phyloP scores from a whole-genome alignment of 257 asterid species.

The Scutellaria minor region DNA sequence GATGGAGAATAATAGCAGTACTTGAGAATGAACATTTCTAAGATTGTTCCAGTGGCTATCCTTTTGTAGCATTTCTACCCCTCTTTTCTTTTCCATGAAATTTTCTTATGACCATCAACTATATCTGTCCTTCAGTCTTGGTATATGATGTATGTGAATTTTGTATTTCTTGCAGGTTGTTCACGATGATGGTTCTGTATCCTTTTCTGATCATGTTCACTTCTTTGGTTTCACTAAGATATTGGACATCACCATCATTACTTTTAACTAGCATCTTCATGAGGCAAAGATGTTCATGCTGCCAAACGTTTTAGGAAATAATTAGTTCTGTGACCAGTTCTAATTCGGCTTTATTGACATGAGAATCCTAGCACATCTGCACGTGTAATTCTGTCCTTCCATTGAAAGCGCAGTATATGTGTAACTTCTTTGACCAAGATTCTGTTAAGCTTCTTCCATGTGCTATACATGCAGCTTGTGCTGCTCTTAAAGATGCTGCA shows the following conservation, averaged over 20 bases:
- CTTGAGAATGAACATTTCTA: neutral
- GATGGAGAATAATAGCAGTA: neutral
- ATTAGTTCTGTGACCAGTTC: neutral
- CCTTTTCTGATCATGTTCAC: conserved; percentile 48
- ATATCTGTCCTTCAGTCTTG: neutral
- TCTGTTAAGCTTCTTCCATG: conserved; percentile 84
- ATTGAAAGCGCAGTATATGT: conserved; percentile 28
- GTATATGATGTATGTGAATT: conserved; percentile 17
- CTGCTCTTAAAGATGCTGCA: conserved; percentile 94
- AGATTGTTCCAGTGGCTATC: neutral
- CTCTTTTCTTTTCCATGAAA: conserved; percentile 13
- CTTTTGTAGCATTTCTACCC: neutral
- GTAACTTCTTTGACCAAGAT: conserved; percentile 60
- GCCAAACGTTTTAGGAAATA: neutral
- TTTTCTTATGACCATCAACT: neutral
- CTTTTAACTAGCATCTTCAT: neutral
- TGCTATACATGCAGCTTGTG: conserved; percentile 93
- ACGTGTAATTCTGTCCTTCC: conserved; percentile 6
- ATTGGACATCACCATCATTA: neutral
- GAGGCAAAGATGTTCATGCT: conserved; percentile 3
- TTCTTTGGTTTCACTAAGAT: neutral
- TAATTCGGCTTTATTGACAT: neutral
- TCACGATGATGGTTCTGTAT: conserved; percentile 97
- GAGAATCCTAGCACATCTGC: neutral
- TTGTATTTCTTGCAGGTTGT: conserved; percentile 63